phyloP scores from a whole-genome alignment of 75 land plant genomes.

The Isoetes taiwanensis region DNA sequence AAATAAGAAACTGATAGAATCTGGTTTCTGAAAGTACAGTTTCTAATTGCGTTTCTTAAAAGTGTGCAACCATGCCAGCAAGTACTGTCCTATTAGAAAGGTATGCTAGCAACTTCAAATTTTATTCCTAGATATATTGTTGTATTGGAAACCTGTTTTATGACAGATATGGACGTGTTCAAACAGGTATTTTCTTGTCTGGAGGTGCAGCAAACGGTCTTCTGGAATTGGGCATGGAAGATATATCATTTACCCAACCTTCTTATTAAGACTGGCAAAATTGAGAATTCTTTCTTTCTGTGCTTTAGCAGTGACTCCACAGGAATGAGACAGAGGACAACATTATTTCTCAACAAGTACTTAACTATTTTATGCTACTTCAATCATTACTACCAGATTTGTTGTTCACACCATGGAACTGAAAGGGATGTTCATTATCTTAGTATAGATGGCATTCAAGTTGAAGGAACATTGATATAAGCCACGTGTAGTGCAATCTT shows the following conservation, averaged over 20 bases:
- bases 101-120: too few relatives aligned
- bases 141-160: neutral
- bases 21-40: too few relatives aligned
- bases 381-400: too few relatives aligned
- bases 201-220: constrained; percentile 88
- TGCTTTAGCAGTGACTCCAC: constrained; percentile 57
- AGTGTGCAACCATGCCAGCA: too few relatives aligned
- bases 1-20: too few relatives aligned
- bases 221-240: constrained; percentile 66
- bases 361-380: neutral
- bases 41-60: too few relatives aligned
- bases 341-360: constrained; percentile 34
- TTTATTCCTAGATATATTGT: too few relatives aligned
- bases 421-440: constrained; percentile 42
- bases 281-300: constrained; percentile 55
- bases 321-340: constrained; percentile 48
- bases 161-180: constrained; percentile 61
- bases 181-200: constrained; percentile 60
- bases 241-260: constrained; percentile 60
- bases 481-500: constrained; percentile 18
- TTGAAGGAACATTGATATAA: constrained; percentile 31
- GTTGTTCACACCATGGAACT: too few relatives aligned
- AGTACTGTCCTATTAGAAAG: too few relatives aligned
- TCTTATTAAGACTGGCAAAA: constrained; percentile 46
- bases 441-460: constrained; percentile 36